Evolutionary conservation across 1,139 yeast genomes (phyloP).

Genomic region (Blastobotrys apis): DNA sequence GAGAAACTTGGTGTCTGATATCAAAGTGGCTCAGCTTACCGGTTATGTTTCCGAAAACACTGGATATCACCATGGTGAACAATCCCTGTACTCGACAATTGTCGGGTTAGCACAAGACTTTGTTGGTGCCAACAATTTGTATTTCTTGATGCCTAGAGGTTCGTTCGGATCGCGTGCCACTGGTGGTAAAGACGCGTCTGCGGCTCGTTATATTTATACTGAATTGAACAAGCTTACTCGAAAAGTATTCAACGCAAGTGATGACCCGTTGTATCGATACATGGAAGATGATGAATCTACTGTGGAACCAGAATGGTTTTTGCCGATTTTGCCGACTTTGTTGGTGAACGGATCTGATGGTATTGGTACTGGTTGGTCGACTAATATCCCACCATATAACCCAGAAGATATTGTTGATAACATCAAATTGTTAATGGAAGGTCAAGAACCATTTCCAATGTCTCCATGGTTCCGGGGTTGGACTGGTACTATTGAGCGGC

Average conservation of each 20-base stretch:
- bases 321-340: constrained; percentile 89
- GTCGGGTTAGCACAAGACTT: constrained; percentile 93
- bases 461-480: constrained; percentile 96
- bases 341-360: constrained; percentile 97
- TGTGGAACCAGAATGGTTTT: constrained; percentile 94
- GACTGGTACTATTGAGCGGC: constrained; percentile 74
- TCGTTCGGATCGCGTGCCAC: constrained; percentile 94
- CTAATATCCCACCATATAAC: constrained; percentile 84
- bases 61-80: constrained; percentile 96
- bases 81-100: constrained; percentile 80
- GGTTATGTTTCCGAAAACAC: constrained; percentile 89
- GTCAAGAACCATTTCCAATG: constrained; percentile 69
- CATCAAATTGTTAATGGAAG: constrained; percentile 66
- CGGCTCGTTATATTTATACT: constrained; percentile 94
- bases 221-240: constrained; percentile 74
- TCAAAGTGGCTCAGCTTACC: constrained; percentile 86
- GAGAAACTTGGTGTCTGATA: constrained; percentile 69
- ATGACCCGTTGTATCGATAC: constrained; percentile 72
- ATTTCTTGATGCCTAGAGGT: constrained; percentile 85
- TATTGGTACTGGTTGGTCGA: constrained; percentile 99
- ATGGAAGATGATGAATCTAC: constrained; percentile 90
- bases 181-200: constrained; percentile 99
- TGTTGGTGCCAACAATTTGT: constrained; percentile 87
- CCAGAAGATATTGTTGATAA: constrained; percentile 80
- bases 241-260: constrained; percentile 71